Evolutionary conservation across 2,329 filamentous ascomycete species (phyloP), one percentile per base, ranked within the genome.

Genomic region (Hyphodiscus sp.): DNA sequence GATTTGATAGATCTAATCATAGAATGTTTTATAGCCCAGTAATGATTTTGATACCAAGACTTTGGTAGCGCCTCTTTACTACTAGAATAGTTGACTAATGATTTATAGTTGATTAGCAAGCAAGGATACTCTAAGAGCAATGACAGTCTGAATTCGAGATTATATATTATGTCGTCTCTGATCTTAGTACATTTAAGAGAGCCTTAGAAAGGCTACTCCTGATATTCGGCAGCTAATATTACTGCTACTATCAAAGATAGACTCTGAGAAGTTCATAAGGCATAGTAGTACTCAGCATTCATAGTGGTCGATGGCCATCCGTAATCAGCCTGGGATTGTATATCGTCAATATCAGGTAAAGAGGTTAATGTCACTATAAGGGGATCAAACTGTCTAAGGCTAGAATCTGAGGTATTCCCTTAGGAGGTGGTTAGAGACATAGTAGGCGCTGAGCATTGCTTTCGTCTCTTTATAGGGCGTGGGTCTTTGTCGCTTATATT

Each of bases 61-160:
- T 5, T 38, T 15, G 11, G 11, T n/a, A 2, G 33, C 33, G 4
- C 33, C 33, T 38, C n/a, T n/a, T n/a, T n/a, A n/a, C n/a, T n/a
- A 13, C 33, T 2, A 38, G 16, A 38, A n/a, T 4, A 13, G 16
- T 6, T 5, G 2, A 4, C 13, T 5, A 38, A n/a, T 2, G 16
- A 6, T 57, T 18, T 23, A 44, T 47, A 41, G 51, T 52, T 29
- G 48, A 55, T 53, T 33, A 51, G 48, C 33, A 49, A 19, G 45
- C 50, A 42, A 50, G 54, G 48, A 26, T 53, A 54, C 42, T 53
- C 54, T 33, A 51, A 53, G 29, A 57, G 55, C 42, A 47, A 49
- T 44, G 43, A 47, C 26, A 59, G 47, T 51, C 55, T 38, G 52
- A 57, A 58, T 49, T 60, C 56, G 50, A 60, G 53, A 57, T 52